phyloP scores from a whole-genome alignment of 2,329 filamentous ascomycete genomes.

The Colletotrichum magnum region DNA sequence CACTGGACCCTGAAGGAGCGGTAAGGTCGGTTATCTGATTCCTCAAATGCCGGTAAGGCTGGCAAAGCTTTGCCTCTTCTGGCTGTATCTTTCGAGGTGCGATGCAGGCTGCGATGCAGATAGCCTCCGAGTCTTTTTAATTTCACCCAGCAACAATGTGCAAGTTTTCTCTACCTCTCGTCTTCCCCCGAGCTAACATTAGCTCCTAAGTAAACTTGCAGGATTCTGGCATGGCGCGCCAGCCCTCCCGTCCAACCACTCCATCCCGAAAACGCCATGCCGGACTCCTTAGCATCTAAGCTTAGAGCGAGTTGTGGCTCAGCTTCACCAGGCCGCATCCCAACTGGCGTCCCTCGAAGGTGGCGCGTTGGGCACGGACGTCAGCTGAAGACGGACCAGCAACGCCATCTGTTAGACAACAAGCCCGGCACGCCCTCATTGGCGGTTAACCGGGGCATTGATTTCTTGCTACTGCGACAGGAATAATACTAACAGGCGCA shows the following conservation, averaged over 20 bases:
- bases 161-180: too few relatives aligned
- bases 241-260: not conserved
- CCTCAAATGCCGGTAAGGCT: too few relatives aligned
- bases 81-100: not conserved
- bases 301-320: not conserved
- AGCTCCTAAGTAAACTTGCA: not conserved
- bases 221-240: not conserved
- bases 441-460: not conserved
- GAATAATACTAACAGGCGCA: not conserved
- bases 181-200: too few relatives aligned
- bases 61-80: not conserved
- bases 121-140: too few relatives aligned
- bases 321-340: conserved; percentile 17
- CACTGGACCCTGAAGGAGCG: not conserved
- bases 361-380: conserved; percentile 21
- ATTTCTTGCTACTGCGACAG: not conserved
- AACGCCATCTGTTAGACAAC: conserved; percentile 7
- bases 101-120: too few relatives aligned
- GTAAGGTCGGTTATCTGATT: not conserved
- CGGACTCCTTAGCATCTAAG: not conserved
- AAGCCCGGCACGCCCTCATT: not conserved
- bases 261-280: not conserved
- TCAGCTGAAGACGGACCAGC: conserved; percentile 26
- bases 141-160: not conserved
- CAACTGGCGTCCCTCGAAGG: conserved; percentile 13